Evolutionary conservation across 768 basidiomycete species (phyloP).

Genomic region (Phylloporus sp.): DNA sequence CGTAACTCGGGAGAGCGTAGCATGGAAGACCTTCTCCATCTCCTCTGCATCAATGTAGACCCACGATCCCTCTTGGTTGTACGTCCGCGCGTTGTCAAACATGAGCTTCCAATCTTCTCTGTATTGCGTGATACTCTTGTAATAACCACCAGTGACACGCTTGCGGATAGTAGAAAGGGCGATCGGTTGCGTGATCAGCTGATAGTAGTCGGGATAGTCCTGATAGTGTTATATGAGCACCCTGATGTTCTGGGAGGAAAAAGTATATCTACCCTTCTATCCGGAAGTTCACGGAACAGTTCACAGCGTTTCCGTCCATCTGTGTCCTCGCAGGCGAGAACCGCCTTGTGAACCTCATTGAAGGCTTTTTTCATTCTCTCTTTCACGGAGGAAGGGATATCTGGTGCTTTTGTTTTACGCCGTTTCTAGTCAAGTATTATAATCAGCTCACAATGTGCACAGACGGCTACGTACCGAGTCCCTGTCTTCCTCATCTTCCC

Average conservation of each 20-base stretch:
- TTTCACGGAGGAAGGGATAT: conserved; percentile 54
- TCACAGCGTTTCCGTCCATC: conserved; percentile 79
- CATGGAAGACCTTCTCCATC: conserved; percentile 86
- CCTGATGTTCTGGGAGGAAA: background rate
- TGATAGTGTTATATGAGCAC: conserved; percentile 29
- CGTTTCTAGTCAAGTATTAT: conserved; percentile 58
- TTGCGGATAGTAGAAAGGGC: conserved; percentile 84
- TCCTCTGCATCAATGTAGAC: conserved; percentile 92
- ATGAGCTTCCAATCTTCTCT: conserved; percentile 83
- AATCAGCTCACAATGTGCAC: background rate
- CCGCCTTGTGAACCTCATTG: conserved; percentile 70
- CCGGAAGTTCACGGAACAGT: conserved; percentile 84
- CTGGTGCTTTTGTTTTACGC: conserved; percentile 67
- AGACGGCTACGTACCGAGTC: conserved; percentile 48
- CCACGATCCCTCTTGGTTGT: conserved; percentile 94
- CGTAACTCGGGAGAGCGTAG: conserved; percentile 61
- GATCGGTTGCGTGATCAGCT: conserved; percentile 84
- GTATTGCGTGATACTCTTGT: conserved; percentile 72
- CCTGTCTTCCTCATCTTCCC: conserved; percentile 78
- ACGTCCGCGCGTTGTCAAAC: conserved; percentile 91
- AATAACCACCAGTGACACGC: conserved; percentile 57
- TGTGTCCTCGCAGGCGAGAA: conserved; percentile 66
- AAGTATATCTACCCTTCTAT: conserved; percentile 52
- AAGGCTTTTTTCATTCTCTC: conserved; percentile 85
- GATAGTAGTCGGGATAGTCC: conserved; percentile 93